A percentile compares a stretch with the other conserved stretches of the same genome.
Evolutionary conservation across 2,329 filamentous ascomycete species (phyloP).

Genomic region (Trichoderma brevicompactum): DNA sequence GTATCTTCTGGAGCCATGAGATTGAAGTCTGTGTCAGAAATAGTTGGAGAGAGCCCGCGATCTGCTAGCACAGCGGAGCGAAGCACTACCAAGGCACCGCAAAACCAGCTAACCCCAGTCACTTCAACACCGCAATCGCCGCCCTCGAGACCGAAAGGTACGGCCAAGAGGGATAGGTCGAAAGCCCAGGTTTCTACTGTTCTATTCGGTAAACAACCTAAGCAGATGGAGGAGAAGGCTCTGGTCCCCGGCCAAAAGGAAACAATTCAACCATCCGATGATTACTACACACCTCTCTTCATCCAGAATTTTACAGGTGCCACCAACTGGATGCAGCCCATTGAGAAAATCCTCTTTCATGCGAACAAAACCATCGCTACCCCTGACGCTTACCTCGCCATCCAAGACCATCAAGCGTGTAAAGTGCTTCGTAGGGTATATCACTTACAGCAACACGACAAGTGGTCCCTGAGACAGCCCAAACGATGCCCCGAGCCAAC

Average conservation of each 20-base stretch:
- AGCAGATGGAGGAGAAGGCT: slow-evolving; percentile 53
- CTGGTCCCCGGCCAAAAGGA: slow-evolving; percentile 49
- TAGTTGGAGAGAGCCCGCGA: slow-evolving; percentile 63
- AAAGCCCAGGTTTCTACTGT: slow-evolving; percentile 74
- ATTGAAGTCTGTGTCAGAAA: slow-evolving; percentile 74
- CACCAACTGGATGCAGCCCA: slow-evolving; percentile 63
- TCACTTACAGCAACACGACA: slow-evolving; percentile 84
- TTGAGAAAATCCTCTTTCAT: slow-evolving; percentile 75
- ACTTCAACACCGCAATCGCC: slow-evolving; percentile 52
- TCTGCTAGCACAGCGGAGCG: slow-evolving; percentile 43
- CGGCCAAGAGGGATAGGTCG: slow-evolving; percentile 58
- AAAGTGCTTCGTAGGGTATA: slow-evolving; percentile 86
- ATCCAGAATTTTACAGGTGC: slow-evolving; percentile 61
- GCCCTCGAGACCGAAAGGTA: slow-evolving; percentile 38
- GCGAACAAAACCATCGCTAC: slow-evolving; percentile 91
- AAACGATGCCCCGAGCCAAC: slow-evolving; percentile 82
- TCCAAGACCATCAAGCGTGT: slow-evolving; percentile 86
- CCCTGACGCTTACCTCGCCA: slow-evolving; percentile 78
- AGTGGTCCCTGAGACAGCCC: slow-evolving; percentile 90
- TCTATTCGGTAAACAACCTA: slow-evolving; percentile 72
- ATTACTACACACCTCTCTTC: slow-evolving; percentile 68
- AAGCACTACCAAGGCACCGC: slow-evolving; percentile 36
- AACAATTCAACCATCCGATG: slow-evolving; percentile 55
- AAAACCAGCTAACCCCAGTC: slow-evolving; percentile 47
- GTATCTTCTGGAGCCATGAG: slow-evolving; percentile 72